A percentile compares a stretch with the other conserved stretches of the same genome.
Evolutionary conservation across 2,329 filamentous ascomycete species (phyloP).

Genomic region (Grosmannia clavigera): DNA sequence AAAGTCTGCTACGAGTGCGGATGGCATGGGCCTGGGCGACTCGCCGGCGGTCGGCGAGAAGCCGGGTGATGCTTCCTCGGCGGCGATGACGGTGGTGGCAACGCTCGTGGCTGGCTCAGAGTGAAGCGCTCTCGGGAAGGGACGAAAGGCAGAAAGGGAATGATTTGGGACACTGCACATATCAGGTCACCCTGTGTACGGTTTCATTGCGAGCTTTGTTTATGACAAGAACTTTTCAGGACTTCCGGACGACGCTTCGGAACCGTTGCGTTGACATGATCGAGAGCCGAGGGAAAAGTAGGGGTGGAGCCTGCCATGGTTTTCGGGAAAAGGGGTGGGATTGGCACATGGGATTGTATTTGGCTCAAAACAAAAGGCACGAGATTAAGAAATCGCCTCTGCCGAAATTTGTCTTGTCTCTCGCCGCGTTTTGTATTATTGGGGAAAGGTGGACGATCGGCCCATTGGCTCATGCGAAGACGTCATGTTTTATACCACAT

Average conservation of each 20-base stretch:
- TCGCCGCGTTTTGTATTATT: not conserved
- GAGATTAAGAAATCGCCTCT: not conserved
- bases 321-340: not conserved
- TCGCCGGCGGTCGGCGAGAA: conserved; percentile 9
- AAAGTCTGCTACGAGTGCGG: conserved; percentile 21
- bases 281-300: not conserved
- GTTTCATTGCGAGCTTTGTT: not conserved
- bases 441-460: not conserved
- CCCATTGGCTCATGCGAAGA: not conserved
- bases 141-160: not conserved
- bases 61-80: not conserved
- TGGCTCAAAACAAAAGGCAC: not conserved
- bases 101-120: not conserved
- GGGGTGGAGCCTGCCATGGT: not conserved
- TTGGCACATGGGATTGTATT: not conserved
- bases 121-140: not conserved
- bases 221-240: not conserved
- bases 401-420: not conserved
- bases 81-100: not conserved
- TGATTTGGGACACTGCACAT: not conserved
- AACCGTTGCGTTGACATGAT: not conserved
- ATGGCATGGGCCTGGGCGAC: conserved; percentile 4
- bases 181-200: not conserved
- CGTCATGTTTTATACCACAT: conserved; percentile 3
- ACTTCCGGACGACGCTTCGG: not conserved